Conservation (phyloP, 2,329 filamentous ascomycete species). For the Stachybotrys echinatus region DNA sequence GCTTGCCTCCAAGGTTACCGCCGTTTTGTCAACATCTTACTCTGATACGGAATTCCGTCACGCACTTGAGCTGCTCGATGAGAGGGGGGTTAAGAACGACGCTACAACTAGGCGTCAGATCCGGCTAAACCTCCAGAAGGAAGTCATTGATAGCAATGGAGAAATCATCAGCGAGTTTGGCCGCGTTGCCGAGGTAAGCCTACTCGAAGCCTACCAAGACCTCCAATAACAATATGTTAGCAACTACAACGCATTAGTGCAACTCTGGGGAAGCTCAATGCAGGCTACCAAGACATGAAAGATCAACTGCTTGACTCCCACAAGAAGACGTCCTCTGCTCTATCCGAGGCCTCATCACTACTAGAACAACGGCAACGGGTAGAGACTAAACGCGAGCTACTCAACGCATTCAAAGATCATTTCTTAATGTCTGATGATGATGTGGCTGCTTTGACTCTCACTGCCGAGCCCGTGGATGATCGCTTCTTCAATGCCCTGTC, state of each 20-base stretch:
- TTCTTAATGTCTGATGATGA: slow-evolving; percentile 85
- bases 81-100: slow-evolving; percentile 65
- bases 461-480: slow-evolving; percentile 77
- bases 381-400: slow-evolving; percentile 73
- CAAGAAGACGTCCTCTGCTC: slow-evolving; percentile 64
- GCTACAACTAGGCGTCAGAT: slow-evolving; percentile 74
- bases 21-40: slow-evolving; percentile 85
- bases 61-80: slow-evolving; percentile 72
- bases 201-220: background rate
- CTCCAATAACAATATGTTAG: slow-evolving; percentile 37
- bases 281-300: slow-evolving; percentile 75
- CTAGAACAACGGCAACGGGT: slow-evolving; percentile 68
- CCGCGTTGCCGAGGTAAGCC: slow-evolving; percentile 73
- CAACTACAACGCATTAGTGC: slow-evolving; percentile 82
- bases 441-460: slow-evolving; percentile 66
- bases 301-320: slow-evolving; percentile 71
- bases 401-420: slow-evolving; percentile 72
- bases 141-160: slow-evolving; percentile 89
- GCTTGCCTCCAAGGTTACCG: slow-evolving; percentile 75
- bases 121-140: slow-evolving; percentile 78
- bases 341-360: slow-evolving; percentile 72
- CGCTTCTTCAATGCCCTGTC: slow-evolving; percentile 73
- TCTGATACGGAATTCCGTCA: slow-evolving; percentile 88
- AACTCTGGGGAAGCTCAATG: slow-evolving; percentile 73
- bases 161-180: slow-evolving; percentile 86